phyloP scores from a whole-genome alignment of 2,329 filamentous ascomycete genomes.

The Colletotrichum sp. region DNA sequence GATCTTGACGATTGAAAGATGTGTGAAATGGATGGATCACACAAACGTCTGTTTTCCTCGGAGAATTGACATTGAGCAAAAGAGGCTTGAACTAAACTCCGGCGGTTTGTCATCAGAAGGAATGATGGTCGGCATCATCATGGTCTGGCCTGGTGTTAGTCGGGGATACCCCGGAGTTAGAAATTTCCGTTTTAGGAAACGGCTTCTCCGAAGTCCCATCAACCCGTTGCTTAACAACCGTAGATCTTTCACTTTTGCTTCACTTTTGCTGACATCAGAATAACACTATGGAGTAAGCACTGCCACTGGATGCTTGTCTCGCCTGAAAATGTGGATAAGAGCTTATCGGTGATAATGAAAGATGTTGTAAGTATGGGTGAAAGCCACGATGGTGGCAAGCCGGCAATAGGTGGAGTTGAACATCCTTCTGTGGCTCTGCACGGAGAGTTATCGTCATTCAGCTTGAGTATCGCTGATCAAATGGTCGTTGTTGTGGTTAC shows the following conservation, averaged over 20 bases:
- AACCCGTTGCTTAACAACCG: background rate
- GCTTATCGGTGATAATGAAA: background rate
- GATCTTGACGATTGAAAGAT: background rate
- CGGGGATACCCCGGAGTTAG: slow-evolving; percentile 3
- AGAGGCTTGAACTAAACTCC: background rate
- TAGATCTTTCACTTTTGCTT: background rate
- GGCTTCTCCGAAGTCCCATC: background rate
- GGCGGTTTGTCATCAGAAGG: background rate
- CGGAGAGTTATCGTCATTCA: background rate
- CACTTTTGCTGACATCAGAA: background rate
- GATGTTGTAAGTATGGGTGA: background rate
- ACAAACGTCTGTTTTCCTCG: background rate
- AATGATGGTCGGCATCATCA: background rate
- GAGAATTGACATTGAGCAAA: background rate
- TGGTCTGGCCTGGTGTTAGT: background rate
- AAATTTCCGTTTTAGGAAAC: background rate
- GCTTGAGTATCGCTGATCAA: background rate
- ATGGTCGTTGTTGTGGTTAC: background rate
- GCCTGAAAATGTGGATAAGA: background rate
- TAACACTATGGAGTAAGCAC: background rate
- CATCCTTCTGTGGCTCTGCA: background rate
- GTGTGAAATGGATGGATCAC: background rate
- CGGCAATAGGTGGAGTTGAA: background rate
- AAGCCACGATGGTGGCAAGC: background rate
- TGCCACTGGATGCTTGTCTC: background rate